Evolutionary conservation across 345 rosid species (phyloP).

Genomic region (Citrus inodora): DNA sequence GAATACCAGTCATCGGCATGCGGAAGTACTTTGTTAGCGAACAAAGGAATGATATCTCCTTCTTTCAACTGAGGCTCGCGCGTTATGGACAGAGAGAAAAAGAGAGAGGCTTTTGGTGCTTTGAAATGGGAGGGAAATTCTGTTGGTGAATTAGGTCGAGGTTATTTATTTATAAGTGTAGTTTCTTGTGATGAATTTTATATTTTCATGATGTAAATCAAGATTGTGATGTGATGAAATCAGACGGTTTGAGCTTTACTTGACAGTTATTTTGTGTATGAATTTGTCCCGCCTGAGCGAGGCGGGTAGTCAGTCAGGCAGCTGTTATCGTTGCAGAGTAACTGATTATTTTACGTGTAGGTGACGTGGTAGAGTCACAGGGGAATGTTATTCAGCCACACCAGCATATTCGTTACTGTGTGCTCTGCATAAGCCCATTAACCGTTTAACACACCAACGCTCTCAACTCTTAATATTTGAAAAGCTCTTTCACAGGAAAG

Average conservation of each 20-base stretch:
- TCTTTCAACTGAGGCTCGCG: neutral
- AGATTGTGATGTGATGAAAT: neutral
- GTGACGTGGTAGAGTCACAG: neutral
- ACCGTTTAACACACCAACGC: too few species aligned
- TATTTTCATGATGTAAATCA: too few species aligned
- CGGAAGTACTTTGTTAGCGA: neutral
- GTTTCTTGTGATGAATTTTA: too few species aligned
- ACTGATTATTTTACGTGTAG: neutral
- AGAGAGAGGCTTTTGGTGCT: neutral
- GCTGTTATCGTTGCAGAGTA: neutral
- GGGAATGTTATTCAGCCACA: neutral
- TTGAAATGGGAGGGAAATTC: constrained; percentile 1
- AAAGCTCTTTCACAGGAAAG: too few species aligned
- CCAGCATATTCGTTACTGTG: neutral
- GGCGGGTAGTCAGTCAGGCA: neutral
- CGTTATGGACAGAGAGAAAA: neutral
- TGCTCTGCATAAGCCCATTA: too few species aligned
- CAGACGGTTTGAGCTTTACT: neutral
- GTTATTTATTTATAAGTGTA: neutral
- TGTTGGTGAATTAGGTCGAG: neutral
- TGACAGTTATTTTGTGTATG: neutral
- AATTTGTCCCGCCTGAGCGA: neutral
- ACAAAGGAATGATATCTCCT: neutral
- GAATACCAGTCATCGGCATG: neutral
- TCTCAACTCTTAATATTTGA: too few species aligned